Evolutionary conservation across 345 rosid species (phyloP).

Genomic region (Linum tenue): DNA sequence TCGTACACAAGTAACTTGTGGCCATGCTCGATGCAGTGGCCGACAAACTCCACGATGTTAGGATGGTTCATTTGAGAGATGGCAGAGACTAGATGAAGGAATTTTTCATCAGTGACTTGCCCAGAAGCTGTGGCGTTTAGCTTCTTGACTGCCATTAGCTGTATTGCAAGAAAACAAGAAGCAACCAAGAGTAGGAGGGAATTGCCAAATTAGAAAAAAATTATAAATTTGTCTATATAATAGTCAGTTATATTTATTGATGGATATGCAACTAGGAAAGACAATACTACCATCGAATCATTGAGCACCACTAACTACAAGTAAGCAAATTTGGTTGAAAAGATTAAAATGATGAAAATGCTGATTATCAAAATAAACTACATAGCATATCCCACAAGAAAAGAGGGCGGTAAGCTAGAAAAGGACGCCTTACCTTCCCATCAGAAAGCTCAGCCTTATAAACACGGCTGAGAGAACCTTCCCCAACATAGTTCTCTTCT

Average conservation of each 20-base stretch:
- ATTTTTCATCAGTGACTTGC: slow-evolving; percentile 67
- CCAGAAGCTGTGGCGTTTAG: slow-evolving; percentile 54
- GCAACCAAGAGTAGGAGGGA: slow-evolving; percentile 1
- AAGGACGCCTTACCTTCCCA: slow-evolving; percentile 47
- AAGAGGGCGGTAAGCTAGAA: background rate
- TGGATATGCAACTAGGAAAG: too few relatives aligned
- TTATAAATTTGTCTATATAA: slow-evolving; percentile 5
- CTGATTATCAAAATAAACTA: too few relatives aligned
- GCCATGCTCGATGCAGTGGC: slow-evolving; percentile 91
- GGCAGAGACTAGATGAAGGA: slow-evolving; percentile 64
- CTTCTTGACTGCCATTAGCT: slow-evolving; percentile 86
- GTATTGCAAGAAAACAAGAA: slow-evolving; percentile 21
- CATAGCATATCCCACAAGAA: background rate
- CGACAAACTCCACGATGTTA: slow-evolving; percentile 76
- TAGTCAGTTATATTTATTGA: background rate
- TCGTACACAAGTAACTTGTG: slow-evolving; percentile 84
- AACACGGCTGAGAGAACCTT: slow-evolving; percentile 89
- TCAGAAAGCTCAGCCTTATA: slow-evolving; percentile 77
- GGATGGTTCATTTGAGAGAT: slow-evolving; percentile 75
- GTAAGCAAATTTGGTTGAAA: too few relatives aligned
- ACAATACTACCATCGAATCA: too few relatives aligned
- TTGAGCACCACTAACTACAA: too few relatives aligned
- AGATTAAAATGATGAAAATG: too few relatives aligned
- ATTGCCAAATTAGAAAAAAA: slow-evolving; percentile 11
- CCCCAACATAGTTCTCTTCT: slow-evolving; percentile 75